phyloP scores from a whole-genome alignment of 345 rosid species.

The Dovyalis caffra region DNA sequence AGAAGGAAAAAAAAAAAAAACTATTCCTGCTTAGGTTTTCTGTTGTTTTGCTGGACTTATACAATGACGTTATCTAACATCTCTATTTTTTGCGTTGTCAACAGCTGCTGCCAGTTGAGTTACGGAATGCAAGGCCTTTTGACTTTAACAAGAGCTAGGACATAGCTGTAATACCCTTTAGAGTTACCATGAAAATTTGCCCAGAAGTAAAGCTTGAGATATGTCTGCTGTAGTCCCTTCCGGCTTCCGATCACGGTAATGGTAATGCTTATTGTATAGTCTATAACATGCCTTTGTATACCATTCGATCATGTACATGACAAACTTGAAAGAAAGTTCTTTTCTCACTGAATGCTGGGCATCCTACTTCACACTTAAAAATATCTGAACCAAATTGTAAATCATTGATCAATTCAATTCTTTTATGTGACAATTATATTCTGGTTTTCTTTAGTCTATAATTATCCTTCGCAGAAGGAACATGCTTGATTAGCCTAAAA shows the following conservation, averaged over 20 bases:
- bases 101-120: constrained; percentile 8
- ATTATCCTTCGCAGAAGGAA: too few species aligned
- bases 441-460: not conserved
- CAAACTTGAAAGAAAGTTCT: not conserved
- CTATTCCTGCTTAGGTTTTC: too few species aligned
- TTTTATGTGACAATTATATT: not conserved
- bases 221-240: constrained; percentile 4
- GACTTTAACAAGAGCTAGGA: not conserved
- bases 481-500: too few species aligned
- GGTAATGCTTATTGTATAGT: not conserved
- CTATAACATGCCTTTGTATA: not conserved
- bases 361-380: not conserved
- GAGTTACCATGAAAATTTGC: too few species aligned
- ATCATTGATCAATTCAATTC: constrained; percentile 11
- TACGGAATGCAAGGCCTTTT: not conserved
- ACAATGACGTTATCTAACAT: not conserved
- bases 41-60: too few species aligned
- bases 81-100: not conserved
- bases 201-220: constrained; percentile 9
- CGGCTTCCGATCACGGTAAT: not conserved
- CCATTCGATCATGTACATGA: not conserved
- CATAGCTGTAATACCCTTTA: not conserved
- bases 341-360: not conserved
- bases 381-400: not conserved
- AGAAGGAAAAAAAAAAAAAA: too few species aligned